These are phyloP conservation scores for Taiozyma sp. DNA, from an alignment of 1,139 yeast genomes.

Conservation along the genomic window DNA sequence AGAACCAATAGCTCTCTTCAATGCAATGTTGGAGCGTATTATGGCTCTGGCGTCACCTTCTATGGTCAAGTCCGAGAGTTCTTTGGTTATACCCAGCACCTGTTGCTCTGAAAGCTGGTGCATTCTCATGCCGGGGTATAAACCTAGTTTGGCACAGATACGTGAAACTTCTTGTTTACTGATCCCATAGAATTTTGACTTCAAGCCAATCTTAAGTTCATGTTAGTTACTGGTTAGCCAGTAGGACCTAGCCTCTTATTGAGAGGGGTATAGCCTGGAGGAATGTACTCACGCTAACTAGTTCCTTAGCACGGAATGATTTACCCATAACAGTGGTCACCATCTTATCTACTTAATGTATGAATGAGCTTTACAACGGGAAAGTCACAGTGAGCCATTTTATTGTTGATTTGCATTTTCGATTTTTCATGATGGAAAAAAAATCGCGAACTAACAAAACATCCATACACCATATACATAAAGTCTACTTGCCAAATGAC, in stretches of 20 bases:
- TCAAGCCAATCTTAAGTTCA: constrained; percentile 56
- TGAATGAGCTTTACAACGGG: background rate
- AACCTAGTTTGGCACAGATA: constrained; percentile 82
- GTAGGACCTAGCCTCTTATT: background rate
- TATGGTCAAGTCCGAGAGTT: constrained; percentile 72
- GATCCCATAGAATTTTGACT: constrained; percentile 79
- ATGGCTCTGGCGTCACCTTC: constrained; percentile 83
- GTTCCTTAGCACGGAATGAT: constrained; percentile 52
- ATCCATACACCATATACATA: background rate
- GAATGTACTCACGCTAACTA: constrained; percentile 23
- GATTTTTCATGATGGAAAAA: background rate
- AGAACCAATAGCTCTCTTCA: constrained; percentile 79
- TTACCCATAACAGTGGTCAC: constrained; percentile 75
- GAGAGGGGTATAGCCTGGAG: background rate
- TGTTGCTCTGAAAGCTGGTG: constrained; percentile 89
- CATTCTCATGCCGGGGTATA: constrained; percentile 92
- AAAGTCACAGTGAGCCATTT: background rate
- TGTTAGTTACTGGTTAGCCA: background rate
- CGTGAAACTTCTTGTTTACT: constrained; percentile 70
- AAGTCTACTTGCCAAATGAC: too few relatives aligned
- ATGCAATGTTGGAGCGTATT: constrained; percentile 69
- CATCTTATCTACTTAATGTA: constrained; percentile 32
- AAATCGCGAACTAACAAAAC: background rate
- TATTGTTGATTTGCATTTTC: background rate
- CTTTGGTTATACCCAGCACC: constrained; percentile 80